A percentile compares a stretch with the other conserved stretches of the same genome.
These are phyloP conservation scores for Sclerospora graminicola DNA, from an alignment of 352 stramenopile species.

Conservation along the genomic window DNA sequence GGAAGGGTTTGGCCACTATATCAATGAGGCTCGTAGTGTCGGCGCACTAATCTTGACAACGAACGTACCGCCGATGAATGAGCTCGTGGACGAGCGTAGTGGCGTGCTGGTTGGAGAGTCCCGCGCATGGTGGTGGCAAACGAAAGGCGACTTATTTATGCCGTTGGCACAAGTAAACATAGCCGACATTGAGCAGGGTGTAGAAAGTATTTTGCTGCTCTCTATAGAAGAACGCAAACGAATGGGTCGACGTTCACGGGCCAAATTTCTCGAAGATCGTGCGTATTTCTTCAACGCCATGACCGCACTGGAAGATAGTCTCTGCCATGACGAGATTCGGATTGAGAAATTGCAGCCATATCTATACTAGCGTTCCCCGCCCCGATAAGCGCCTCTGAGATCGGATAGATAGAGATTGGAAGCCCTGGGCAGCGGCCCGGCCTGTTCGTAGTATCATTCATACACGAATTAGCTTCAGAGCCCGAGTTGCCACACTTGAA, in stretches of 20 bases:
- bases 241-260: slow-evolving; percentile 55
- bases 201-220: slow-evolving; percentile 63
- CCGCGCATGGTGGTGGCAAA: slow-evolving; percentile 72
- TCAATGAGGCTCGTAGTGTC: slow-evolving; percentile 73
- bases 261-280: slow-evolving; percentile 67
- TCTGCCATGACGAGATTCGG: slow-evolving; percentile 71
- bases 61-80: slow-evolving; percentile 78
- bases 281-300: slow-evolving; percentile 78
- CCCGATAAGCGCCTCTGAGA: slow-evolving; percentile 2
- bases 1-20: slow-evolving; percentile 79
- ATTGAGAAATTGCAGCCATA: slow-evolving; percentile 69
- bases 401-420: slow-evolving; percentile 26
- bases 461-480: background rate
- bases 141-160: slow-evolving; percentile 79
- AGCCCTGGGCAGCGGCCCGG: slow-evolving; percentile 6
- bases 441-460: slow-evolving; percentile 22
- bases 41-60: slow-evolving; percentile 67
- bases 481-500: slow-evolving; percentile 1
- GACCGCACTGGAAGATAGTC: slow-evolving; percentile 59
- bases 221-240: slow-evolving; percentile 61
- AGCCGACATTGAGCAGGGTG: slow-evolving; percentile 48
- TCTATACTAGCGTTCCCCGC: slow-evolving; percentile 40
- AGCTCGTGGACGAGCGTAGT: slow-evolving; percentile 61
- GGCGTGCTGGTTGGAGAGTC: slow-evolving; percentile 55
- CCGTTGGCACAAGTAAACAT: slow-evolving; percentile 50